Conservation (phyloP, 164 flowering plant genomes). For the Annona cherimola region DNA sequence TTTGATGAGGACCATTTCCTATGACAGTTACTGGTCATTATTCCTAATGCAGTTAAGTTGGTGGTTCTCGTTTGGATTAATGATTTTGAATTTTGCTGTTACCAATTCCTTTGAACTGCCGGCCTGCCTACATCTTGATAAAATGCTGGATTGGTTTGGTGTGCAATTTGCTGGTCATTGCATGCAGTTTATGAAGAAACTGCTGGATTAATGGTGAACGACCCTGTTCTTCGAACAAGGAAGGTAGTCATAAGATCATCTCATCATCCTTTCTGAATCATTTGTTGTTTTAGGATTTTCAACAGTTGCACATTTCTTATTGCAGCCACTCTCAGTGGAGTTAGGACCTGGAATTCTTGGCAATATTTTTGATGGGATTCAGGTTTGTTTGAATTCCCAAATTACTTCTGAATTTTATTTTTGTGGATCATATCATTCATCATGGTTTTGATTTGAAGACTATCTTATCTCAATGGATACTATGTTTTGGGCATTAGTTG, state of each 20-base stretch:
- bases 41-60: neutral
- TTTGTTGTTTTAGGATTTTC: neutral
- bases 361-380: conserved; percentile 98
- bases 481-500: neutral
- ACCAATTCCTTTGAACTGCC: neutral
- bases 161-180: neutral
- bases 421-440: conserved; percentile 1
- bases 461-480: neutral
- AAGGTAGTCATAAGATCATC: conserved; percentile 43
- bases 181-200: conserved; percentile 94
- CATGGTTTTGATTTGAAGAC: neutral
- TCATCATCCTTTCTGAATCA: neutral
- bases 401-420: neutral
- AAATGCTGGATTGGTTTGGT: neutral
- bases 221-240: conserved; percentile 91
- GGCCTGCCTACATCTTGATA: neutral
- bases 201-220: conserved; percentile 94
- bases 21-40: neutral
- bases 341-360: conserved; percentile 98
- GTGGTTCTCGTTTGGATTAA: neutral
- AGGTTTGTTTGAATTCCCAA: conserved; percentile 42
- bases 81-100: neutral
- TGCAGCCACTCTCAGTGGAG: conserved; percentile 99
- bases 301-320: conserved; percentile 5
- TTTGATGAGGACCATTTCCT: neutral